Base-by-base conservation (phyloP, 169 alveolate species). In the Amoebophrya sp. region DNA sequence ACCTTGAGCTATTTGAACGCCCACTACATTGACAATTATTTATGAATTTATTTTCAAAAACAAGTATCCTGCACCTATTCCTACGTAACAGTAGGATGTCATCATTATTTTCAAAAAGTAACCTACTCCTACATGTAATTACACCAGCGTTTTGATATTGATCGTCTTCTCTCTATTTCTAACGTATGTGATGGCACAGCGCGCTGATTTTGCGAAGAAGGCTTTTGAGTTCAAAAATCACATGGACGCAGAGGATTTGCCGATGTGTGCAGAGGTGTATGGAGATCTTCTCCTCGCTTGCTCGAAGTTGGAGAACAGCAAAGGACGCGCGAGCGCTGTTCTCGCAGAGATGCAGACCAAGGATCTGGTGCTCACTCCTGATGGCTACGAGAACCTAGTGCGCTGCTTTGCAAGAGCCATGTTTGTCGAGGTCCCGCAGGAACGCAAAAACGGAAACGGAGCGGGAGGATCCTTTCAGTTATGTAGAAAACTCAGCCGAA, bases 181-280 rank as follows among this genome's bases (percentile, higher is more conserved):
- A 65, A 12, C 89, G 90, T 0, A 41, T n/a, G 94, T 78, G 41
- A 91, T 94, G 41, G 94, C 96, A 14, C 89, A 90, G 26, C 93
- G 97, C 41, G 41, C 65, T 54, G 96, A 92, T 90, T 95, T 94
- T 92, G 93, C 93, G 41, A 92, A 78, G 34, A 92, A 95, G 93
- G 96, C 96, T 76, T 96, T 96, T 90, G 95, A 94, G 89, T 94
- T 96, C 93, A 95, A 95, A 92, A 92, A 96, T 38, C 96, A 93
- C 54, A 93, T 96, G 93, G 92, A 94, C 47, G 95, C 97, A 0
- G 96, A 94, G 53, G 97, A 96, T 36, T 90, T 94, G 92, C 95
- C 95, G 6, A 38, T 95, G 36, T 91, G 95, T 54, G 54, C 54
- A n/a, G 89, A 90, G 34, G 78, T 93, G n/a, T 93, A 39, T 24